Evolutionary conservation across 768 basidiomycete genomes (phyloP).

Genomic region (Mycena olivaceomarginata): DNA sequence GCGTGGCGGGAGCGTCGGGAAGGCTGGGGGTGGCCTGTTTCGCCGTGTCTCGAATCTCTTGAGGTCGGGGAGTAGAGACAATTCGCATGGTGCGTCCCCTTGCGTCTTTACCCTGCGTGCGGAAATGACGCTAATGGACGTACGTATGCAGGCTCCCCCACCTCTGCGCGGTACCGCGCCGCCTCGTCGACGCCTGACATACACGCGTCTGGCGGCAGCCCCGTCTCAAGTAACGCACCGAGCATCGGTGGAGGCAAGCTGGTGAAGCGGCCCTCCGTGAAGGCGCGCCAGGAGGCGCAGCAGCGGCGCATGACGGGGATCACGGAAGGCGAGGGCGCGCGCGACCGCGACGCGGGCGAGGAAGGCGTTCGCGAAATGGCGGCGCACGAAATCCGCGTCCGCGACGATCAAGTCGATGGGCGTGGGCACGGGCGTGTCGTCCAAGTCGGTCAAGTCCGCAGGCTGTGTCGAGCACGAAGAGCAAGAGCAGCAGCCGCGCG

Average conservation of each 20-base stretch:
- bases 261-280: conserved; percentile 27
- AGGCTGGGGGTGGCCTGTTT: conserved; percentile 16
- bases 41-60: conserved; percentile 6
- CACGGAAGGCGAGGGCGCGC: neutral
- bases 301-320: neutral
- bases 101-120: neutral
- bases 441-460: neutral
- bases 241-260: conserved; percentile 3
- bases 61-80: neutral
- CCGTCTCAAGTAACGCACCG: neutral
- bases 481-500: no score
- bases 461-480: neutral
- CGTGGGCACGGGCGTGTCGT: neutral
- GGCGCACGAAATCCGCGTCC: neutral
- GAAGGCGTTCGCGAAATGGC: neutral
- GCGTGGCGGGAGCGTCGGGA: neutral
- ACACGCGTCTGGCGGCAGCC: neutral
- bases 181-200: conserved; percentile 32
- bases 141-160: neutral
- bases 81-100: neutral
- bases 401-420: neutral
- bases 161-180: conserved; percentile 27
- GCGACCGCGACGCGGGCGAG: no score
- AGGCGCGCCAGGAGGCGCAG: neutral
- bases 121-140: no score